Base-by-base conservation (phyloP, 2,329 filamentous ascomycete genomes). In the Colletotrichum trifolii region DNA sequence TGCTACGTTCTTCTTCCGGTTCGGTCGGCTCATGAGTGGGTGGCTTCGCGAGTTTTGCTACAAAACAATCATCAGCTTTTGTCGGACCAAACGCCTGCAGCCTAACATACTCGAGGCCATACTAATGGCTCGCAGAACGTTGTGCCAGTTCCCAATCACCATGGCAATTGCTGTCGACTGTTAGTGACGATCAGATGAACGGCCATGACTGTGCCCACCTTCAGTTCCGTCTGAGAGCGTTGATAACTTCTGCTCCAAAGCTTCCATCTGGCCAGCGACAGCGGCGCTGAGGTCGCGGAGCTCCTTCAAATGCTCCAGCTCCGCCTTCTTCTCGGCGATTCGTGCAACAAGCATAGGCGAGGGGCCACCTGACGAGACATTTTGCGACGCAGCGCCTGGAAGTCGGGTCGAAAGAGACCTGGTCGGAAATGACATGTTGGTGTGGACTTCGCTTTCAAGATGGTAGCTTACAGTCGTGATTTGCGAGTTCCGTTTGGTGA, bases 71-170 rank as follows among this genome's bases (percentile, higher is more conserved):
- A 47, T 66, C 36, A 66, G 63, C 43, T 11, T 42, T n/a, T 36
- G 9, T 13, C 12, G 13, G 36, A 50, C 17, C 36, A 17, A 15
- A n/a, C 15, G 47, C 58, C 47, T 42, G 54, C 38, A 40, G 43
- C 12, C 8, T 11, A 35, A 80, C 88, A 73, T 83, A 94, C 92
- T 85, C 66, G 91, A 94, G 67, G 93, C 93, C 91, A 96, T 94
- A 73, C 91, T 91, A 73, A 96, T 94, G 46, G 92, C 92, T 69
- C 91, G 85, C 66, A 96, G 83, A 69, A 96, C 92, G 71, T 93
- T 94, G 76, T 94, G 91, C 93, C 93, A 96, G 76, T 96, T 96
- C 57, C 90, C 87, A 74, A 96, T 82, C 25, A 96, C 92, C n/a
- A 90, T 86, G 43, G 93, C 92, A 72, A 96, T 93, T 66, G 91